A percentile compares a stretch with the other conserved stretches of the same genome.
Conservation (phyloP, 2,329 filamentous ascomycete genomes). For the Clarireedia homoeocarpa region DNA sequence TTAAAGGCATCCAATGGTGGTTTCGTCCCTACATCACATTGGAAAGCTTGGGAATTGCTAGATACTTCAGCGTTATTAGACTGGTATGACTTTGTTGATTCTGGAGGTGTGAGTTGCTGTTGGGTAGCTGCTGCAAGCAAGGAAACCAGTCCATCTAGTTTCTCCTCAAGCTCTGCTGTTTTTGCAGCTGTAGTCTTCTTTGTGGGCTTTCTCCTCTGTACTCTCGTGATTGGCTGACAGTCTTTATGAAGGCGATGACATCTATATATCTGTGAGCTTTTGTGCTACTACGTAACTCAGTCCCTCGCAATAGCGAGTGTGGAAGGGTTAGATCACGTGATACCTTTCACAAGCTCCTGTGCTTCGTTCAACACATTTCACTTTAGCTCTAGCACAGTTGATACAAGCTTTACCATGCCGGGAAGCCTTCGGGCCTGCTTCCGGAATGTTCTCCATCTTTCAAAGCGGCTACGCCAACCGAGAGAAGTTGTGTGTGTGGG, state of each 20-base stretch:
- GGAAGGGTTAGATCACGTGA: background rate
- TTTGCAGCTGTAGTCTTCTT: conserved; percentile 11
- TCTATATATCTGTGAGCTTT: background rate
- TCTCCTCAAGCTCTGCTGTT: conserved; percentile 15
- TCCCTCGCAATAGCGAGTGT: background rate
- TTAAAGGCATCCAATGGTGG: background rate
- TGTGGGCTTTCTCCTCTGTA: conserved; percentile 8
- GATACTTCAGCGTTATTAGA: background rate
- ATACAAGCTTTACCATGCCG: conserved; percentile 3
- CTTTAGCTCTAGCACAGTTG: conserved; percentile 5
- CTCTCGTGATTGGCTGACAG: conserved; percentile 11
- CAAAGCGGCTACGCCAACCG: too few relatives aligned
- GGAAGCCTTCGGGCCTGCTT: background rate
- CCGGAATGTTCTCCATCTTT: background rate
- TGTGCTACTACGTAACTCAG: background rate
- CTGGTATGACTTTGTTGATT: background rate
- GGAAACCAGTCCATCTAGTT: conserved; percentile 14
- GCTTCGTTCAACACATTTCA: background rate
- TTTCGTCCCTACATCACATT: background rate
- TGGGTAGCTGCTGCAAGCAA: conserved; percentile 1
- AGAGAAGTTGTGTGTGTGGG: too few relatives aligned
- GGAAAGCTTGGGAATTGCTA: background rate
- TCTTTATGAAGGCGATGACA: conserved; percentile 12
- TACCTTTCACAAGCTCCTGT: conserved; percentile 6
- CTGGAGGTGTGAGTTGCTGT: background rate